A percentile compares a stretch with the other conserved stretches of the same genome.
Evolutionary conservation across 164 flowering plant genomes (phyloP).

Genomic region (Nymphaea thermarum): DNA sequence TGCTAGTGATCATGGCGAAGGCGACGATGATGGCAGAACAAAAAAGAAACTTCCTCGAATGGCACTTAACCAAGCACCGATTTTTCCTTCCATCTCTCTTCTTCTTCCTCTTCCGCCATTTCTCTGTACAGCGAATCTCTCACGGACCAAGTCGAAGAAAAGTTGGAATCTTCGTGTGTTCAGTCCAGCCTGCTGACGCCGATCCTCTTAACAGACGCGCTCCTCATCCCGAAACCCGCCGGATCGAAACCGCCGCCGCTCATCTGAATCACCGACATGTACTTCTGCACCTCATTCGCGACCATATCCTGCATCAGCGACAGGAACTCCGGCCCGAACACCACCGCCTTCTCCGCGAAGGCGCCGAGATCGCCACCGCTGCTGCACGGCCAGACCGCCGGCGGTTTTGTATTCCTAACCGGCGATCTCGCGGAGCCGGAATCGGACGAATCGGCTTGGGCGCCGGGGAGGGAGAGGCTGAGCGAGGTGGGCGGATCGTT

Average conservation of each 20-base stretch:
- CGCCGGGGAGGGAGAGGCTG: constrained; percentile 55
- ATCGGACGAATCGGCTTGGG: constrained; percentile 27
- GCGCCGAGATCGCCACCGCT: constrained; percentile 1
- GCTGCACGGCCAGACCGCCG: constrained; percentile 3
- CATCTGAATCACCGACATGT: constrained; percentile 53
- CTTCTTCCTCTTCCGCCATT: constrained; percentile 1
- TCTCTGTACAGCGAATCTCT: constrained; percentile 19
- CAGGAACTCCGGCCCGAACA: constrained; percentile 50
- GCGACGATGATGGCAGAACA: no score
- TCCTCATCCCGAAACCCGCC: constrained; percentile 20
- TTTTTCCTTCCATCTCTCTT: constrained; percentile 1
- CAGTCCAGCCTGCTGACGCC: constrained; percentile 52
- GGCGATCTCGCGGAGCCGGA: constrained; percentile 8
- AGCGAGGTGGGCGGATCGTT: constrained; percentile 44
- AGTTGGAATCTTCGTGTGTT: constrained; percentile 1
- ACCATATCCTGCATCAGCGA: constrained; percentile 84
- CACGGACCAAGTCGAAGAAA: constrained; percentile 14
- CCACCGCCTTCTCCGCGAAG: constrained; percentile 17
- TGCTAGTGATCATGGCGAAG: no score
- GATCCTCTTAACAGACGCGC: constrained; percentile 53
- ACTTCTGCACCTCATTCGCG: constrained; percentile 65
- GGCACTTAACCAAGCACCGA: neutral
- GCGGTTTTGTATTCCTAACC: neutral
- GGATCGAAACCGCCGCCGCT: constrained; percentile 8
- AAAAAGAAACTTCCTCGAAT: no score